Conservation (phyloP, 768 basidiomycete genomes). For the Dictyophora rubrovolvata region DNA sequence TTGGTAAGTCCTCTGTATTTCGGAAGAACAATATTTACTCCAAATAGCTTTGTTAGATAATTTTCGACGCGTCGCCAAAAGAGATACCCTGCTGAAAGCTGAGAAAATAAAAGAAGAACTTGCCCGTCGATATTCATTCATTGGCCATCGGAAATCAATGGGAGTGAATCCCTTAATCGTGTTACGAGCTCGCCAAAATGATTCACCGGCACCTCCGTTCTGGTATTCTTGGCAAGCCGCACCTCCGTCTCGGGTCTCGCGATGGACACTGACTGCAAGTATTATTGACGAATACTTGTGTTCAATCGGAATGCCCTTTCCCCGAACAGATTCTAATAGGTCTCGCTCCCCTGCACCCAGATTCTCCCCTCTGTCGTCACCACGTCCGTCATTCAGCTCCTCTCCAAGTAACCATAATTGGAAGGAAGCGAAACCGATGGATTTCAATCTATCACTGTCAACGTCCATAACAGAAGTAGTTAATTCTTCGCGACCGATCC, state of each 20-base stretch:
- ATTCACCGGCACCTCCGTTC: neutral
- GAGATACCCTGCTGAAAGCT: slow-evolving; percentile 53
- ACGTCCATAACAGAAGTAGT: neutral
- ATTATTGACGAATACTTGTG: neutral
- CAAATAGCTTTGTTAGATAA: slow-evolving; percentile 45
- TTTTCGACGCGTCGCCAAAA: slow-evolving; percentile 39
- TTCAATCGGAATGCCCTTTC: neutral
- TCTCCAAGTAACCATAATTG: neutral
- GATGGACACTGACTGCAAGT: slow-evolving; percentile 3
- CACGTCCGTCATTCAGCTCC: neutral
- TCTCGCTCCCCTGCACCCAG: slow-evolving; percentile 3
- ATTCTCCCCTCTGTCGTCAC: slow-evolving; percentile 1
- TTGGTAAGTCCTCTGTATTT: slow-evolving; percentile 3
- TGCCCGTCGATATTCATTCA: slow-evolving; percentile 49
- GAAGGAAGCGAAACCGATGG: neutral
- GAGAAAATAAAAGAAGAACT: slow-evolving; percentile 56
- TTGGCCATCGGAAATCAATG: slow-evolving; percentile 17
- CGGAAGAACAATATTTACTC: neutral
- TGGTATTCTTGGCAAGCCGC: slow-evolving; percentile 1
- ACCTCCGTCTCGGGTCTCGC: neutral
- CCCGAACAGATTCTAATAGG: neutral
- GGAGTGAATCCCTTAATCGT: slow-evolving; percentile 4
- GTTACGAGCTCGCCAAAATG: neutral
- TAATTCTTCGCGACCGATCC: neutral
- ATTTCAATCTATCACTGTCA: neutral